Conservation (phyloP, 202 grass and related monocot genomes). For the Carex arenaria region DNA sequence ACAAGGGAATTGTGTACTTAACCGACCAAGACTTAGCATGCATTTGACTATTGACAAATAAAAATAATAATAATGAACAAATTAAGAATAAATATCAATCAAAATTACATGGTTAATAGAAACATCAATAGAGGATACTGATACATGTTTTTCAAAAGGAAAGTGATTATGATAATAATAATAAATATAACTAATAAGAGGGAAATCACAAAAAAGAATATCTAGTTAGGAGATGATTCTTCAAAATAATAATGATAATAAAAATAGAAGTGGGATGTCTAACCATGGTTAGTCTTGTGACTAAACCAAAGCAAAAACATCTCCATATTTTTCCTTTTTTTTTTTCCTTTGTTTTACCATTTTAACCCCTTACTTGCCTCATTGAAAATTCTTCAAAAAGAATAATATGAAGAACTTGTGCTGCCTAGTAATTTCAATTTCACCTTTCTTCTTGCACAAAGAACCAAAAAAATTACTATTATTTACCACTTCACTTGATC, state of each 20-base stretch:
- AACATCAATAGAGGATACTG: conserved; percentile 6
- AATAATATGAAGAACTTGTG: conserved; percentile 19
- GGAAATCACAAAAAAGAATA: conserved; percentile 26
- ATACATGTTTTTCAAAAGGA: conserved; percentile 1
- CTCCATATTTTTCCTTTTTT: conserved; percentile 21
- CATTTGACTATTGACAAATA: conserved; percentile 11
- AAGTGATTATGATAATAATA: background rate
- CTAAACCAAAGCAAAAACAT: conserved; percentile 26
- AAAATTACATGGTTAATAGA: conserved; percentile 20
- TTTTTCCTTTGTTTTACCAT: background rate
- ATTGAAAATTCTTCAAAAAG: conserved; percentile 26
- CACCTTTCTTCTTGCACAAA: conserved; percentile 22
- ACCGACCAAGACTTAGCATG: conserved; percentile 7
- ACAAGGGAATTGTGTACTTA: background rate
- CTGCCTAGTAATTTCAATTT: conserved; percentile 7
- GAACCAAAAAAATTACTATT: conserved; percentile 37
- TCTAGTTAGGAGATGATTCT: conserved; percentile 24
- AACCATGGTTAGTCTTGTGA: conserved; percentile 20
- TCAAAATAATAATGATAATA: conserved; percentile 14
- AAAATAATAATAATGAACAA: background rate
- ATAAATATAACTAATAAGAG: conserved; percentile 17
- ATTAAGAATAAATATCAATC: conserved; percentile 18
- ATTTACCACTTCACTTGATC: conserved; percentile 31
- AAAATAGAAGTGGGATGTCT: conserved; percentile 24
- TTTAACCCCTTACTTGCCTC: background rate